Conservation (phyloP, 2,329 filamentous ascomycete species). For the Pseudogymnoascus sp. region DNA sequence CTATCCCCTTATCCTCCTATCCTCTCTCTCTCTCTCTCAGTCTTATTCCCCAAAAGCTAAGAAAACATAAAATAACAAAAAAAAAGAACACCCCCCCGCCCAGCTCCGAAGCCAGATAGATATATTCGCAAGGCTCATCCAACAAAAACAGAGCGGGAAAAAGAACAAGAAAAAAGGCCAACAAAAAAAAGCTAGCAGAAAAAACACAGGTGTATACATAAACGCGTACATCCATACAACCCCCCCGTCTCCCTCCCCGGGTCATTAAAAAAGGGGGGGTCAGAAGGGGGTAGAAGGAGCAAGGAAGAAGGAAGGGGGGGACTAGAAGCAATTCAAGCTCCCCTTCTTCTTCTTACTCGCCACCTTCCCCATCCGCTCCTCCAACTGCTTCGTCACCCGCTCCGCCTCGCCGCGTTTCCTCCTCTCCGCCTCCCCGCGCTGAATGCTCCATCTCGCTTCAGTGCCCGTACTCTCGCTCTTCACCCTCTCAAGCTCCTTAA, state of each 20-base stretch:
- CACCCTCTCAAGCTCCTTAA: slow-evolving; percentile 47
- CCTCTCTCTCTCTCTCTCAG: too few relatives aligned
- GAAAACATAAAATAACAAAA: background rate
- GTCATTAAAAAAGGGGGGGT: slow-evolving; percentile 39
- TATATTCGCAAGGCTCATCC: slow-evolving; percentile 10
- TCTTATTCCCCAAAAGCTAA: background rate
- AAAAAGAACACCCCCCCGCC: background rate
- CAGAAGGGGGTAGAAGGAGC: background rate
- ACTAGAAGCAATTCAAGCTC: slow-evolving; percentile 81
- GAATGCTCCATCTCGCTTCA: slow-evolving; percentile 59
- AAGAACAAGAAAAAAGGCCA: background rate
- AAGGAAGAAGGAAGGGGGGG: background rate
- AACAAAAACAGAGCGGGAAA: slow-evolving; percentile 14
- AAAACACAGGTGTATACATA: slow-evolving; percentile 7
- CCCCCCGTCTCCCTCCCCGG: background rate
- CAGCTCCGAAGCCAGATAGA: slow-evolving; percentile 9
- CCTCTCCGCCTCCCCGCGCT: slow-evolving; percentile 92
- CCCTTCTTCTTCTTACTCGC: slow-evolving; percentile 88
- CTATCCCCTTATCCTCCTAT: background rate
- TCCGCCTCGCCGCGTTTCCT: slow-evolving; percentile 88
- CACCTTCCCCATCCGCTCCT: slow-evolving; percentile 89
- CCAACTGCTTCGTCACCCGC: slow-evolving; percentile 77
- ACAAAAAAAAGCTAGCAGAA: slow-evolving; percentile 13
- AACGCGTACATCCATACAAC: slow-evolving; percentile 6
- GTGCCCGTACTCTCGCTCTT: slow-evolving; percentile 30